Percentiles rank a stretch among this genome's conserved stretches.
phyloP scores from a whole-genome alignment of 2,329 filamentous ascomycete genomes.

The Neobulgaria alba region DNA sequence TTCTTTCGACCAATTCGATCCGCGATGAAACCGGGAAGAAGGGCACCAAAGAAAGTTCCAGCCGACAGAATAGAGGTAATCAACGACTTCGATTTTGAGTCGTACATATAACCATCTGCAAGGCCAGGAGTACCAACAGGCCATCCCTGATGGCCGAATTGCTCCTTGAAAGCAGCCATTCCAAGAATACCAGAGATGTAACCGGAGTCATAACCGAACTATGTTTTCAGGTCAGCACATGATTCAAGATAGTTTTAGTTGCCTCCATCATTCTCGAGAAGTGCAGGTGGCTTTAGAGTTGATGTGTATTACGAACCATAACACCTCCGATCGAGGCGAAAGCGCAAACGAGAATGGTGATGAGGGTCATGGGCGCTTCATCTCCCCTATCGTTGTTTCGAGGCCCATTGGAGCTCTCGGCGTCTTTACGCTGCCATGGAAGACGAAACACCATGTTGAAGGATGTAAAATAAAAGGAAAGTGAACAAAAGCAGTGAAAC shows the following conservation, averaged over 20 bases:
- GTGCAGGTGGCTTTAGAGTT: no score
- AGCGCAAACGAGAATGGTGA: conserved; percentile 43
- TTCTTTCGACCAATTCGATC: conserved; percentile 31
- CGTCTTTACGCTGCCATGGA: no score
- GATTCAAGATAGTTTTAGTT: no score
- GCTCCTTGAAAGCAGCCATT: conserved; percentile 34
- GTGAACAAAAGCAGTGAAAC: no score
- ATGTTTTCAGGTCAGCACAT: no score
- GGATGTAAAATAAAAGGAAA: no score
- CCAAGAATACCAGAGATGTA: conserved; percentile 59
- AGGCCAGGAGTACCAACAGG: not conserved
- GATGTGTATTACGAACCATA: no score
- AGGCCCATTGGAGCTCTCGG: no score
- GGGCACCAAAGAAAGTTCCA: conserved; percentile 64
- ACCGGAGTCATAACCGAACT: conserved; percentile 64
- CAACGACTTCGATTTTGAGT: conserved; percentile 38
- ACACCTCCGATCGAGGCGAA: conserved; percentile 48
- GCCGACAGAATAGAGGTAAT: conserved; percentile 63
- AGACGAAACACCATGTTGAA: no score
- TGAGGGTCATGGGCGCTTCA: conserved; percentile 23
- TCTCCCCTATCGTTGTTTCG: no score
- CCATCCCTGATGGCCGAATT: conserved; percentile 3
- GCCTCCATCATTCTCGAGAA: no score
- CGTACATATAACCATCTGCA: conserved; percentile 1
- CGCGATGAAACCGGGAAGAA: conserved; percentile 32